These are phyloP conservation scores for Scedosporium apiospermum DNA, from an alignment of 2,329 filamentous ascomycete genomes.

Conservation along the genomic window DNA sequence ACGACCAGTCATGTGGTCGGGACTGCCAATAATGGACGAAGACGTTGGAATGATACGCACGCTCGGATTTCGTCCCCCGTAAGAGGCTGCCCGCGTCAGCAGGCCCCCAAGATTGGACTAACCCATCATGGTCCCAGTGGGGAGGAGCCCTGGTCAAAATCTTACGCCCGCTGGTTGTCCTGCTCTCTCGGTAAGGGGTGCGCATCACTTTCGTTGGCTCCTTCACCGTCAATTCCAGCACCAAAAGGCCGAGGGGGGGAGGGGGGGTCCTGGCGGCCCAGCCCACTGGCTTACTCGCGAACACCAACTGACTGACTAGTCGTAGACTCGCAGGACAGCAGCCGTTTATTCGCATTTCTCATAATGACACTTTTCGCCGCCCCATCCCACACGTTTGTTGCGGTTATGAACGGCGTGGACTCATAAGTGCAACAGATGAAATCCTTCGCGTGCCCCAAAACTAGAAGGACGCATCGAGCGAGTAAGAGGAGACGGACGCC, in stretches of 20 bases:
- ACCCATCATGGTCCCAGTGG: neutral
- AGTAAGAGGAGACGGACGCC: neutral
- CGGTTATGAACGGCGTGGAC: neutral
- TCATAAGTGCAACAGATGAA: neutral
- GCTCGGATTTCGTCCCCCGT: neutral
- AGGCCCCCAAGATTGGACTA: neutral
- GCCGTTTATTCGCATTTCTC: neutral
- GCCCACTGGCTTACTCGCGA: neutral
- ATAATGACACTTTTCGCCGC: neutral
- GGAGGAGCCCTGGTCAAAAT: neutral
- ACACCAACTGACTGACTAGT: neutral
- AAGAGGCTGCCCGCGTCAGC: slow-evolving; percentile 1
- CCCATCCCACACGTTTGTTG: neutral
- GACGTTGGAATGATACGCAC: neutral
- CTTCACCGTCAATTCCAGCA: neutral
- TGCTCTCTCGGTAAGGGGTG: neutral
- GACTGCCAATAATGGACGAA: neutral
- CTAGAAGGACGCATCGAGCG: neutral
- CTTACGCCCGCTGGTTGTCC: neutral
- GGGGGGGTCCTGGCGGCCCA: too few species aligned
- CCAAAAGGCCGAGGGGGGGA: neutral
- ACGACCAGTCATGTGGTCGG: neutral
- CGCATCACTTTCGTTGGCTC: neutral
- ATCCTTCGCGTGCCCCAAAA: neutral
- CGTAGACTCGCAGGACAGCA: neutral